Evolutionary conservation across 148 eudicot genomes (phyloP).

Genomic region (Salicornia ramosissima): DNA sequence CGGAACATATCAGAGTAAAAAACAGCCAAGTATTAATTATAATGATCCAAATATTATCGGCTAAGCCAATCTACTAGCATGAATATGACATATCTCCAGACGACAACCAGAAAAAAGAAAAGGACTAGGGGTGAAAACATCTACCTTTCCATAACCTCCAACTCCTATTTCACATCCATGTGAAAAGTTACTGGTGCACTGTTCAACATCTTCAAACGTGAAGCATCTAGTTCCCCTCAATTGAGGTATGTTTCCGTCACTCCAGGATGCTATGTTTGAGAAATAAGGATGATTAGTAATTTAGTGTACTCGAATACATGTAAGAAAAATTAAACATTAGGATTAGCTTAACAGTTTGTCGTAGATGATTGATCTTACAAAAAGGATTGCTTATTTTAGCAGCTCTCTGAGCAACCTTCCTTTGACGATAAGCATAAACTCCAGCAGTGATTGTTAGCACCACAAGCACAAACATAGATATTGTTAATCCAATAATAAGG

Average conservation of each 20-base stretch:
- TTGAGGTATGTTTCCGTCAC: slow-evolving; percentile 40
- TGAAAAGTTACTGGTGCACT: slow-evolving; percentile 48
- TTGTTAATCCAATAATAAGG: slow-evolving; percentile 38
- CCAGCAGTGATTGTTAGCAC: slow-evolving; percentile 42
- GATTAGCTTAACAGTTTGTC: not conserved
- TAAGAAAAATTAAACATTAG: not conserved
- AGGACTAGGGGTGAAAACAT: not conserved
- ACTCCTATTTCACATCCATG: slow-evolving; percentile 48
- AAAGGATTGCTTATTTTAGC: slow-evolving; percentile 44
- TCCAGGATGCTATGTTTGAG: slow-evolving; percentile 48
- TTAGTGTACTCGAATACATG: not conserved
- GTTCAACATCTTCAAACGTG: slow-evolving; percentile 55
- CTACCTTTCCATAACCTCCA: slow-evolving; percentile 78
- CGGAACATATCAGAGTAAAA: no score
- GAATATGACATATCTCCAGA: no score
- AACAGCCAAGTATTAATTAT: not conserved
- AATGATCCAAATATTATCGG: not conserved
- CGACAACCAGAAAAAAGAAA: not conserved
- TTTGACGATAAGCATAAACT: slow-evolving; percentile 46
- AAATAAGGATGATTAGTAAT: not conserved
- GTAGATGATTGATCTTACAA: slow-evolving; percentile 36
- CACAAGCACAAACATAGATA: slow-evolving; percentile 42
- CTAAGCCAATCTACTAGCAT: not conserved
- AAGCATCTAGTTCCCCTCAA: slow-evolving; percentile 58
- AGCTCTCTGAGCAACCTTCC: slow-evolving; percentile 37